Conservation (phyloP, 768 basidiomycete genomes). For the Naganishia vaughanmartiniae region DNA sequence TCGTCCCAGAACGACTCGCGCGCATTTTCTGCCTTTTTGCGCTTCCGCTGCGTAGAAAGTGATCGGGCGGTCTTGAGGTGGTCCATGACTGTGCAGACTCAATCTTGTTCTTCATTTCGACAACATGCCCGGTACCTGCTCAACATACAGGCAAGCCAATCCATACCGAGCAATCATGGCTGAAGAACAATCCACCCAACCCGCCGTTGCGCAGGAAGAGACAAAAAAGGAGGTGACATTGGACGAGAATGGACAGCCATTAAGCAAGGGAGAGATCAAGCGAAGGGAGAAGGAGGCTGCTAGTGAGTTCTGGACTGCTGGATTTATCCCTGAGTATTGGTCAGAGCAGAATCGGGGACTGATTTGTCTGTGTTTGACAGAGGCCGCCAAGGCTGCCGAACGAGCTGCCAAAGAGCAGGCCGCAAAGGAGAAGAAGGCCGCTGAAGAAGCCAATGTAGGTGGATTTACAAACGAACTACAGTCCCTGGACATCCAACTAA, state of each 20-base stretch:
- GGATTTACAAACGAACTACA: slow-evolving; percentile 21
- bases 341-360: too few species aligned
- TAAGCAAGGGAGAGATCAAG: slow-evolving; percentile 77
- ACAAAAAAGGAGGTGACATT: slow-evolving; percentile 19
- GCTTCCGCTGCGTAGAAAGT: neutral
- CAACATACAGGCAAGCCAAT: neutral
- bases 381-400: slow-evolving; percentile 82
- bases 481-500: slow-evolving; percentile 12
- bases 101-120: neutral
- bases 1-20: too few species aligned
- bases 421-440: slow-evolving; percentile 65
- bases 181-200: neutral
- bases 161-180: neutral
- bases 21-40: neutral
- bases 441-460: slow-evolving; percentile 63
- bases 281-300: slow-evolving; percentile 85
- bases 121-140: neutral
- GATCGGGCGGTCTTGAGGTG: neutral
- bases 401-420: slow-evolving; percentile 76
- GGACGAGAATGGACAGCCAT: slow-evolving; percentile 47
- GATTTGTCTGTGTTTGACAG: slow-evolving; percentile 1
- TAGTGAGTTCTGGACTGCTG: slow-evolving; percentile 50
- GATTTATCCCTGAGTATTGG: too few species aligned
- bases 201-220: slow-evolving; percentile 15
- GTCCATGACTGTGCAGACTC: neutral